Conservation (phyloP, 139 green algal species). For the Desmodesmus armatus region DNA sequence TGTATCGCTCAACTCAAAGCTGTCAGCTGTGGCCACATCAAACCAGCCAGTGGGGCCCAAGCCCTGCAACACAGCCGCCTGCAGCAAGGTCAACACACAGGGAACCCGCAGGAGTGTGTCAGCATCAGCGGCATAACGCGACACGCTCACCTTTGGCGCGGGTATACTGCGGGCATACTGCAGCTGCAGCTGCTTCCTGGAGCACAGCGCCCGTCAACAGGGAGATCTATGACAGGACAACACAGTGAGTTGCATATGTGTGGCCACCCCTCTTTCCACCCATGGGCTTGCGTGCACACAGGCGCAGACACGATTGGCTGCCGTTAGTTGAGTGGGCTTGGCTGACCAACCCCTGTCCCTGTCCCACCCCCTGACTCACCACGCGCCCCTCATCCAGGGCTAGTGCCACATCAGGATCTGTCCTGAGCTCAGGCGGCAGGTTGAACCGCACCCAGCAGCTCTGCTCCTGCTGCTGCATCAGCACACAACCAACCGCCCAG, state of each 20-base stretch:
- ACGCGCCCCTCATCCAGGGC: not conserved
- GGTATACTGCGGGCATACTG: not conserved
- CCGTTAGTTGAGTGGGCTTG: not conserved
- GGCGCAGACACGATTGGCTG: too few relatives aligned
- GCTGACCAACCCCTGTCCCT: not conserved
- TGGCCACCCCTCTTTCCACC: too few relatives aligned
- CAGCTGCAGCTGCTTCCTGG: not conserved
- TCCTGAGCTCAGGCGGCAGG: conserved; percentile 8
- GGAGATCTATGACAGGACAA: too few relatives aligned
- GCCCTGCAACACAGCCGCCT: conserved; percentile 13
- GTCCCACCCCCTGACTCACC: not conserved
- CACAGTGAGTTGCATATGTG: too few relatives aligned
- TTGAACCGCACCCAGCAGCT: conserved; percentile 44
- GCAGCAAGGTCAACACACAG: not conserved
- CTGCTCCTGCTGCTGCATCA: conserved; percentile 40
- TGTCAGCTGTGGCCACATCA: conserved; percentile 6
- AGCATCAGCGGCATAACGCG: too few relatives aligned
- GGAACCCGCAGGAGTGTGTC: not conserved
- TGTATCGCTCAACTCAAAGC: too few relatives aligned
- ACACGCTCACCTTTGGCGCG: too few relatives aligned
- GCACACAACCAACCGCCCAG: conserved; percentile 30
- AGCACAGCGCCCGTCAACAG: not conserved
- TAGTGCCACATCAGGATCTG: not conserved
- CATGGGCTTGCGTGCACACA: too few relatives aligned
- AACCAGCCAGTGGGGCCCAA: conserved; percentile 29